Percentiles rank a stretch among this genome's conserved stretches.
phyloP scores from a whole-genome alignment of 495 filamentous ascomycete genomes.

The Apodospora peruviana region DNA sequence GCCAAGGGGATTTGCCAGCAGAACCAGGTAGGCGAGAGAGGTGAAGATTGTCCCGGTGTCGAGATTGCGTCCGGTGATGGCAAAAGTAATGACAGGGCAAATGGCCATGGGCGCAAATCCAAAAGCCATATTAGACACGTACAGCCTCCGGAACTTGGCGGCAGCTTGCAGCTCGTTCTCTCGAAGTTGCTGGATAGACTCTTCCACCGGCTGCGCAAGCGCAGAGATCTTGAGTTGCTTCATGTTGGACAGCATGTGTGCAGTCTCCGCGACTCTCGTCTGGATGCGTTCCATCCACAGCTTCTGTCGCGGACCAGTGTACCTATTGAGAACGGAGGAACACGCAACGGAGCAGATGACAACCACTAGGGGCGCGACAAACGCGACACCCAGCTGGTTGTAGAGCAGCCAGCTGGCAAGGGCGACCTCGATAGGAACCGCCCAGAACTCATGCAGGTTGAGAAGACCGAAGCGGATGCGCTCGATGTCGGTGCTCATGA shows the following conservation, averaged over 20 bases:
- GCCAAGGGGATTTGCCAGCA: conserved; percentile 50
- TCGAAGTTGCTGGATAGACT: conserved; percentile 29
- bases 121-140: conserved; percentile 15
- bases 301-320: conserved; percentile 24
- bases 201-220: conserved; percentile 15
- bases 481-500: conserved; percentile 47
- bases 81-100: conserved; percentile 31
- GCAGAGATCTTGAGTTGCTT: conserved; percentile 30
- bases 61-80: conserved; percentile 31
- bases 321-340: conserved; percentile 12
- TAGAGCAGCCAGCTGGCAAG: conserved; percentile 51
- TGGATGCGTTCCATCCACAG: conserved; percentile 33
- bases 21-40: conserved; percentile 51
- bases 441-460: conserved; percentile 30
- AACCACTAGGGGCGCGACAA: conserved; percentile 50
- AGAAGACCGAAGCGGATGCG: conserved; percentile 10
- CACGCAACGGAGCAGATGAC: conserved; percentile 15
- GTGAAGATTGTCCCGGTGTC: conserved; percentile 48
- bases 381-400: conserved; percentile 48
- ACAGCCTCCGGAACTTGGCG: conserved; percentile 15
- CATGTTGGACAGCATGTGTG: conserved; percentile 27
- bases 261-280: conserved; percentile 26
- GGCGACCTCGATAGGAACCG: conserved; percentile 42
- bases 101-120: conserved; percentile 45
- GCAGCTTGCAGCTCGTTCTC: conserved; percentile 28